Conservation (phyloP, 2,329 filamentous ascomycete genomes). For the Aspergillus sp. region DNA sequence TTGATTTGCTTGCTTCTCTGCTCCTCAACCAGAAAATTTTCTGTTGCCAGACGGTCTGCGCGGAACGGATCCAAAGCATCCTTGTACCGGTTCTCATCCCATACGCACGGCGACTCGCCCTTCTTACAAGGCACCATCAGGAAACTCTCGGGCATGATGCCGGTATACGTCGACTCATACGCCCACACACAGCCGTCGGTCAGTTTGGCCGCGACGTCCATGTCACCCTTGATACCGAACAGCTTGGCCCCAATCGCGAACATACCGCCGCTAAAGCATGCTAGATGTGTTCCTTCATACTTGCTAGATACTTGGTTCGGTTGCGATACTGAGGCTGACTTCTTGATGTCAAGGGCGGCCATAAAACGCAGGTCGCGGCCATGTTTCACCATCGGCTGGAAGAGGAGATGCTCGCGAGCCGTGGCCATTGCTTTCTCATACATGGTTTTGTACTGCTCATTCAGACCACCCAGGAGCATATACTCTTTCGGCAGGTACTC, state of each 20-base stretch:
- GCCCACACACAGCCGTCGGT: conserved; percentile 57
- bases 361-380: conserved; percentile 36
- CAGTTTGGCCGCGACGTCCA: conserved; percentile 49
- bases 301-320: conserved; percentile 24
- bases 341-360: conserved; percentile 21
- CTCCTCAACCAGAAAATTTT: conserved; percentile 12
- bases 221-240: conserved; percentile 47
- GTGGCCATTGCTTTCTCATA: conserved; percentile 35
- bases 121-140: conserved; percentile 45
- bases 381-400: conserved; percentile 38
- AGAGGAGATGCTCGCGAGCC: conserved; percentile 35
- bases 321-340: conserved; percentile 12
- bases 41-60: conserved; percentile 19
- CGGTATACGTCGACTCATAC: conserved; percentile 48
- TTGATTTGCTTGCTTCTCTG: conserved; percentile 6
- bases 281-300: conserved; percentile 50
- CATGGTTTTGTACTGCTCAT: conserved; percentile 36
- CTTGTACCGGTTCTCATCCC: conserved; percentile 48
- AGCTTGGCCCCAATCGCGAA: conserved; percentile 52
- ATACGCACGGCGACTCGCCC: conserved; percentile 36
- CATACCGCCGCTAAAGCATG: conserved; percentile 56
- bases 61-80: conserved; percentile 33
- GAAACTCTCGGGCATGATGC: conserved; percentile 56
- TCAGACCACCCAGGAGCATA: conserved; percentile 38
- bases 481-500: conserved; percentile 46